A percentile compares a stretch with the other conserved stretches of the same genome.
Evolutionary conservation across 1,139 yeast genomes (phyloP).

Genomic region (Lodderomyces orthopsilosis): DNA sequence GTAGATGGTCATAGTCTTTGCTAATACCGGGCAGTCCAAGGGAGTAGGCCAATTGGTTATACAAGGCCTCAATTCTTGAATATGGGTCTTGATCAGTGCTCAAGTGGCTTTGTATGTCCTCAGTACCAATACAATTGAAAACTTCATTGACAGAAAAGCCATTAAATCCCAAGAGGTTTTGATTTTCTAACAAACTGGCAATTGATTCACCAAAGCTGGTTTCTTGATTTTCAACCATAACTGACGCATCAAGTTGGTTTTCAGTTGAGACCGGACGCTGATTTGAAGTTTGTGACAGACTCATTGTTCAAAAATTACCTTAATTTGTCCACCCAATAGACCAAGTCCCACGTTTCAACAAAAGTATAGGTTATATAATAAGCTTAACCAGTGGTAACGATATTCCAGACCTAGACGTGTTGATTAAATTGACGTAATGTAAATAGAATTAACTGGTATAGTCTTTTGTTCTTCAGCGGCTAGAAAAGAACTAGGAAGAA

Average conservation of each 20-base stretch:
- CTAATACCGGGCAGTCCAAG: background rate
- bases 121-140: background rate
- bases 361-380: no score
- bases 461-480: background rate
- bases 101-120: background rate
- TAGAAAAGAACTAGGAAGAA: background rate
- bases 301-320: no score
- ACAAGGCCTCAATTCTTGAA: background rate
- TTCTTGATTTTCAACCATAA: background rate
- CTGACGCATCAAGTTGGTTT: background rate
- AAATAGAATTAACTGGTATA: no score
- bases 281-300: slow-evolving; percentile 1
- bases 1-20: background rate
- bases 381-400: no score
- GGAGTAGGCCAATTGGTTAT: background rate
- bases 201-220: slow-evolving; percentile 1
- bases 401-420: no score
- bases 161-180: background rate
- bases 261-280: background rate
- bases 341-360: no score
- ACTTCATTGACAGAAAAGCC: background rate
- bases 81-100: background rate
- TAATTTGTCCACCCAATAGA: no score
- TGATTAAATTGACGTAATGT: no score
- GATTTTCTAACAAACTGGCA: background rate